Evolutionary conservation across 2,329 filamentous ascomycete genomes (phyloP).

Genomic region (Stylonectria norvegica): DNA sequence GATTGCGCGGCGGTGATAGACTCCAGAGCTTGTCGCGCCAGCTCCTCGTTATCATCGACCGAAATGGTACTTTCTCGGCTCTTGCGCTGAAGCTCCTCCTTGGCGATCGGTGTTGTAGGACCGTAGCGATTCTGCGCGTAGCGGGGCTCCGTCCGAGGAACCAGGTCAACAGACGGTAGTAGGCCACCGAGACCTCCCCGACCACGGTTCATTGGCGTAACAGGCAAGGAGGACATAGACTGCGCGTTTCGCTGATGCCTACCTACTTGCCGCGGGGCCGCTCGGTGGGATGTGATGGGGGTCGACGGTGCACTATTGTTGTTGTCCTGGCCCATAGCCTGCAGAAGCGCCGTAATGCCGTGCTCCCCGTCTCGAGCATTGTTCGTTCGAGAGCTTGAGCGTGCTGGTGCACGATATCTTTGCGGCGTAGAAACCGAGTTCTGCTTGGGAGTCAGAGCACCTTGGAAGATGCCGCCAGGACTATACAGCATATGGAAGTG

Average conservation of each 20-base stretch:
- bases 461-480: constrained; percentile 65
- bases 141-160: constrained; percentile 57
- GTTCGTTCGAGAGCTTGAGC: constrained; percentile 48
- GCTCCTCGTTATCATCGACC: constrained; percentile 57
- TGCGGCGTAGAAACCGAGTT: constrained; percentile 44
- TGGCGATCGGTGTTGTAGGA: constrained; percentile 44
- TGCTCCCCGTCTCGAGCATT: constrained; percentile 51
- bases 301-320: constrained; percentile 72
- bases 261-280: constrained; percentile 46
- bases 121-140: constrained; percentile 39
- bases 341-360: constrained; percentile 74
- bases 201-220: constrained; percentile 62
- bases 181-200: constrained; percentile 50
- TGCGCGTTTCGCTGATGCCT: constrained; percentile 74
- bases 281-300: constrained; percentile 49
- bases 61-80: constrained; percentile 87
- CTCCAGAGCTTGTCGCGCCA: constrained; percentile 52
- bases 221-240: constrained; percentile 79
- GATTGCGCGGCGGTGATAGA: constrained; percentile 48
- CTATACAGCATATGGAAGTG: constrained; percentile 78
- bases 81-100: constrained; percentile 52
- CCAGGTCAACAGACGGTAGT: constrained; percentile 60
- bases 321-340: constrained; percentile 72
- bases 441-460: constrained; percentile 57
- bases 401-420: constrained; percentile 44